A percentile compares a stretch with the other conserved stretches of the same genome.
phyloP scores from a whole-genome alignment of 2,329 filamentous ascomycete genomes.

The Talaromyces piceae region DNA sequence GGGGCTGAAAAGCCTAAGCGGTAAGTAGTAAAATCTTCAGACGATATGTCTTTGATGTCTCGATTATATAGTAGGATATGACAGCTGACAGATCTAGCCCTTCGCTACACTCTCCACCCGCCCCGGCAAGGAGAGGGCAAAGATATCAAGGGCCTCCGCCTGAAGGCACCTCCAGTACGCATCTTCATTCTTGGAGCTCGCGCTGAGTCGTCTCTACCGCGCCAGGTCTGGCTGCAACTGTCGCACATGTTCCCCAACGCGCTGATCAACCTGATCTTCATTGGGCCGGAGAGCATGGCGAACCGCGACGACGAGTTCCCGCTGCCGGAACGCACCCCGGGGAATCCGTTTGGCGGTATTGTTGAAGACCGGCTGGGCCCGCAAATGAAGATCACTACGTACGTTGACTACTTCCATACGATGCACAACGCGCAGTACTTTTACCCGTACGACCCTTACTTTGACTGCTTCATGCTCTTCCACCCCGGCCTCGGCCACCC shows the following conservation, averaged over 20 bases:
- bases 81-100: constrained; percentile 46
- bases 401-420: constrained; percentile 96
- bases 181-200: constrained; percentile 91
- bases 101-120: constrained; percentile 90
- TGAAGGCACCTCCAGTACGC: constrained; percentile 79
- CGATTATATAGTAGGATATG: neutral
- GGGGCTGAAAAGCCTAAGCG: constrained; percentile 87
- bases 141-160: constrained; percentile 69
- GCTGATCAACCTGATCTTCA: constrained; percentile 86
- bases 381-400: constrained; percentile 93
- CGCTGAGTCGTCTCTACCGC: constrained; percentile 92
- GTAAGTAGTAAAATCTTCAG: constrained; percentile 37
- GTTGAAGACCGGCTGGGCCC: constrained; percentile 84
- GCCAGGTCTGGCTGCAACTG: constrained; percentile 89
- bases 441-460: constrained; percentile 93
- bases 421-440: constrained; percentile 87
- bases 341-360: constrained; percentile 88
- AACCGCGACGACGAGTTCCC: constrained; percentile 92
- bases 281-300: constrained; percentile 91
- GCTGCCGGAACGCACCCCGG: constrained; percentile 71
- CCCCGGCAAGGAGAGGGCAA: constrained; percentile 67
- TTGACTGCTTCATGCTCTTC: constrained; percentile 95
- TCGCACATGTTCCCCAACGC: constrained; percentile 90
- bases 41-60: constrained; percentile 2
- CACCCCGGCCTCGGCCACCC: constrained; percentile 95